Evolutionary conservation across 106 monocot species (phyloP).

Genomic region (Posidonia australis): DNA sequence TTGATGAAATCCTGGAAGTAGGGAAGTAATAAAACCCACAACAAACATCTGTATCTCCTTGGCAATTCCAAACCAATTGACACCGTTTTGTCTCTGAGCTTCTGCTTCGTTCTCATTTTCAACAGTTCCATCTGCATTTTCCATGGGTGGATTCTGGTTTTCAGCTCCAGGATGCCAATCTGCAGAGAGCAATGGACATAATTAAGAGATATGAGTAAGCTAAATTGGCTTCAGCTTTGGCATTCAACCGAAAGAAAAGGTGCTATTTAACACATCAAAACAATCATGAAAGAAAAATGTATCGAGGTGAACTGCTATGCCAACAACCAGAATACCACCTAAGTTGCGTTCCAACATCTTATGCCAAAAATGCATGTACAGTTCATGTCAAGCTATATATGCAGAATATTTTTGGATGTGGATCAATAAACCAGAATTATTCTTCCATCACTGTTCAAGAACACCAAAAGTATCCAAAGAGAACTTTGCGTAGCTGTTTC

Average conservation of each 20-base stretch:
- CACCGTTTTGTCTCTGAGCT: constrained; percentile 19
- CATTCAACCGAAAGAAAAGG: too few species aligned
- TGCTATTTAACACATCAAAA: too few species aligned
- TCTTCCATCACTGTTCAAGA: too few species aligned
- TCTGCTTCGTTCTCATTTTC: constrained; percentile 26
- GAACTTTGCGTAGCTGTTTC: not conserved
- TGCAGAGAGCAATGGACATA: constrained; percentile 7
- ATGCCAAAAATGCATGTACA: not conserved
- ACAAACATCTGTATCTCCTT: constrained; percentile 40
- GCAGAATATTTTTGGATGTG: too few species aligned
- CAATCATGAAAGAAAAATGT: too few species aligned
- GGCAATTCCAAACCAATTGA: constrained; percentile 34
- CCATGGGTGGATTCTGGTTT: constrained; percentile 29
- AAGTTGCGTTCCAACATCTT: too few species aligned
- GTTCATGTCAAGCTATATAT: not conserved
- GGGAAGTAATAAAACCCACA: constrained; percentile 16
- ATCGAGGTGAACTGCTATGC: too few species aligned
- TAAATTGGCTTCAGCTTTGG: not conserved
- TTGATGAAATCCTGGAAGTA: constrained; percentile 21
- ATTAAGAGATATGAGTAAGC: not conserved
- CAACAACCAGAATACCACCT: too few species aligned
- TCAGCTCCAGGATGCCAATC: constrained; percentile 32
- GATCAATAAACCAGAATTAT: too few species aligned
- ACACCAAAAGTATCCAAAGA: not conserved
- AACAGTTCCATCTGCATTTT: constrained; percentile 5